phyloP scores from a whole-genome alignment of 192 early-diverging fungal genomes.

The Radiomyces spectabilis region DNA sequence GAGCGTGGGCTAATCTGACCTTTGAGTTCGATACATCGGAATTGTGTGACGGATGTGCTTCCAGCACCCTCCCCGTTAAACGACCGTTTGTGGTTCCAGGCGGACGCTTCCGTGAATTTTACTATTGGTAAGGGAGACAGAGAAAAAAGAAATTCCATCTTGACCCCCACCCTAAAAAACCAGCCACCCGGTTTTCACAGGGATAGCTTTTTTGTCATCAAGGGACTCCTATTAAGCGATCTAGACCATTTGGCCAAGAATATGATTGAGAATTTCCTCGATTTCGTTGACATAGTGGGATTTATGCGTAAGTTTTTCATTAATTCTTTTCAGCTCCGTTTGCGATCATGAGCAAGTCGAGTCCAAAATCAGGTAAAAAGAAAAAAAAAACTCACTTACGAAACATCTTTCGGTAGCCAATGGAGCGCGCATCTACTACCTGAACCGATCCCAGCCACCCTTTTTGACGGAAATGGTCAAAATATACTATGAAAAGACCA shows the following conservation, averaged over 20 bases:
- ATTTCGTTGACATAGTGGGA: conserved; percentile 49
- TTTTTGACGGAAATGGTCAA: conserved; percentile 62
- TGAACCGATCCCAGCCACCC: conserved; percentile 72
- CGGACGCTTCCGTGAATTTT: conserved; percentile 64
- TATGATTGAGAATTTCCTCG: conserved; percentile 55
- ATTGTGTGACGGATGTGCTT: conserved; percentile 48
- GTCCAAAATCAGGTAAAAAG: no score
- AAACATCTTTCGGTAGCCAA: conserved; percentile 42
- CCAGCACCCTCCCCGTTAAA: conserved; percentile 45
- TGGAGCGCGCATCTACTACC: conserved; percentile 66
- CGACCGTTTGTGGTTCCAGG: conserved; percentile 66
- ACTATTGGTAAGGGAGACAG: conserved; percentile 52
- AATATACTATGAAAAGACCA: conserved; percentile 44
- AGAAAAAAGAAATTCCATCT: no score
- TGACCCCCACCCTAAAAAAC: no score
- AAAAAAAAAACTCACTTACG: no score
- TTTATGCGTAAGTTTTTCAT: conserved; percentile 51
- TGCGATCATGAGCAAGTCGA: no score
- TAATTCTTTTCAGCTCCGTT: no score
- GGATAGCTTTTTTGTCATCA: conserved; percentile 64
- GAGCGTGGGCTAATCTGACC: conserved; percentile 54
- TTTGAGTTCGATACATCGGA: conserved; percentile 39
- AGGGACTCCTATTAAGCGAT: conserved; percentile 54
- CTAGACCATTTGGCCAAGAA: conserved; percentile 35
- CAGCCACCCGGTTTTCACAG: no score